Percentiles rank a stretch among this genome's conserved stretches.
These are phyloP conservation scores for Mycena chlorophos DNA, from an alignment of 768 basidiomycete species.

Conservation along the genomic window DNA sequence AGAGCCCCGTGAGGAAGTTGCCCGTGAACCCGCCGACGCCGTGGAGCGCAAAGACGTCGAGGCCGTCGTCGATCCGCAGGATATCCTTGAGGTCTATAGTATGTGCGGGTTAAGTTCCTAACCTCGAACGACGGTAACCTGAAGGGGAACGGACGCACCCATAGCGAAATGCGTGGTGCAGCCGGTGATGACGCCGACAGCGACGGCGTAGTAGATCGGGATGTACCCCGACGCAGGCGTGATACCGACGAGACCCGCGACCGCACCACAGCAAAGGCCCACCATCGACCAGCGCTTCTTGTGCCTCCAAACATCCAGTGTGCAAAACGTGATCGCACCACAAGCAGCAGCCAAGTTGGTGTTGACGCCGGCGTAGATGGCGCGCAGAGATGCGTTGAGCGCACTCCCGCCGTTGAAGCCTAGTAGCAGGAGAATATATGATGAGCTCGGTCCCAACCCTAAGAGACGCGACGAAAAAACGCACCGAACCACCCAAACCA, in stretches of 20 bases:
- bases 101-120: too few species aligned
- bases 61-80: constrained; percentile 74
- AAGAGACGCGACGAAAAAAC: too few species aligned
- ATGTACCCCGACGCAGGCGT: constrained; percentile 83
- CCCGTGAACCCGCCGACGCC: constrained; percentile 77
- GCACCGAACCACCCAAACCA: constrained; percentile 95
- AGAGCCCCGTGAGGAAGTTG: constrained; percentile 85
- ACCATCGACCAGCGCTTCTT: constrained; percentile 93
- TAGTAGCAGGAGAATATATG: too few species aligned
- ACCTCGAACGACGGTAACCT: too few species aligned
- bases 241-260: constrained; percentile 87
- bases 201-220: constrained; percentile 68
- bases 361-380: constrained; percentile 84
- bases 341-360: constrained; percentile 91
- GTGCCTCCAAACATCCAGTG: constrained; percentile 91
- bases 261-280: constrained; percentile 94
- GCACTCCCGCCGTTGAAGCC: constrained; percentile 95
- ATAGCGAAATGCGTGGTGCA: constrained; percentile 90
- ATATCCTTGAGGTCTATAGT: constrained; percentile 90
- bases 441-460: too few species aligned
- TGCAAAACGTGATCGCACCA: constrained; percentile 79
- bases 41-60: constrained; percentile 89
- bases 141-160: too few species aligned
- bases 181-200: constrained; percentile 83
- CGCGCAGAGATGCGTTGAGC: constrained; percentile 83